A percentile compares a stretch with the other conserved stretches of the same genome.
phyloP scores from a whole-genome alignment of 805 yeast genomes.

The Danielia oregonensis region DNA sequence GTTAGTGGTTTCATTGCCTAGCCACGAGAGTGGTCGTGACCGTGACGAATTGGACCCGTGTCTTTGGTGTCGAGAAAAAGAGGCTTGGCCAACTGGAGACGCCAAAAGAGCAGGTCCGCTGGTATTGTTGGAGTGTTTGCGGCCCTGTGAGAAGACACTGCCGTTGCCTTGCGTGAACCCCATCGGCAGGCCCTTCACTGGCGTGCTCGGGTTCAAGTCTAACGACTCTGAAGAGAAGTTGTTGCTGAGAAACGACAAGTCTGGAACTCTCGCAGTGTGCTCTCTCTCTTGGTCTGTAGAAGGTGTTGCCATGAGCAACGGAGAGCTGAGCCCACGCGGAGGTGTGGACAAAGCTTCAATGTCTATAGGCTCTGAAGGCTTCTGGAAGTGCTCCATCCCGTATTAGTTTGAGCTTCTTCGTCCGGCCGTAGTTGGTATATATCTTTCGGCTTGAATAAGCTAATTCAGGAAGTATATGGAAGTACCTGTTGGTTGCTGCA shows the following conservation, averaged over 20 bases:
- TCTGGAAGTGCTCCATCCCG: too few relatives aligned
- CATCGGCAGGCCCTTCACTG: background rate
- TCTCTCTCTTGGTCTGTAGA: background rate
- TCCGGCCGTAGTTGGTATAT: too few relatives aligned
- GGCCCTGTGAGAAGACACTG: constrained; percentile 1
- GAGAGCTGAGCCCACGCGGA: background rate
- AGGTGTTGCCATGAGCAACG: background rate
- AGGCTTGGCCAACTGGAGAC: constrained; percentile 15
- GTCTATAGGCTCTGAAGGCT: too few relatives aligned
- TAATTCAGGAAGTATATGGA: too few relatives aligned
- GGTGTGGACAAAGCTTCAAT: too few relatives aligned
- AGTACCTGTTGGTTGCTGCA: too few relatives aligned
- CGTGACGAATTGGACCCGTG: constrained; percentile 9
- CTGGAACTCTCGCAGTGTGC: constrained; percentile 10
- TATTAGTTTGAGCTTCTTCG: too few relatives aligned
- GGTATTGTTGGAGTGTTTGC: constrained; percentile 9
- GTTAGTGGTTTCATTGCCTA: constrained; percentile 25
- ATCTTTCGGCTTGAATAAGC: too few relatives aligned
- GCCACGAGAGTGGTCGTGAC: constrained; percentile 34
- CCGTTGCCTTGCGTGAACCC: background rate
- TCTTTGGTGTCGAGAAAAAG: constrained; percentile 11
- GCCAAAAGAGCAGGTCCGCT: constrained; percentile 7
- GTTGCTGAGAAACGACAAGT: constrained; percentile 31
- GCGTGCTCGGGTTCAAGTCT: constrained; percentile 9
- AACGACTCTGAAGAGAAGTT: constrained; percentile 39